phyloP scores from a whole-genome alignment of 306 rosid genomes.

The Purshia tridentata region DNA sequence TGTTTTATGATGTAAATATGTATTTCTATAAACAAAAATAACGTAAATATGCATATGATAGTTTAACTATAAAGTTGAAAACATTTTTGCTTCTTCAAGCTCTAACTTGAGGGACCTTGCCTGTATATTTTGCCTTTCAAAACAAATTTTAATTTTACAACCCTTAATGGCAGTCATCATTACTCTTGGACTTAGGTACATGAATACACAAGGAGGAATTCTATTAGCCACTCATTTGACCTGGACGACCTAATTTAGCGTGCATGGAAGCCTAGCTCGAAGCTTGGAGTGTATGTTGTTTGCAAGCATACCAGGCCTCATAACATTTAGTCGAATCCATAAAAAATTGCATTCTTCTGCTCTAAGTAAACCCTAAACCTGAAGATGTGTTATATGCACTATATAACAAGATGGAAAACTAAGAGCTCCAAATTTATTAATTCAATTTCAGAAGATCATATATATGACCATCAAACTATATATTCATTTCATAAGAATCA shows the following conservation, averaged over 20 bases:
- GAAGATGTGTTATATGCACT: not conserved
- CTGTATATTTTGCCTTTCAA: too few relatives aligned
- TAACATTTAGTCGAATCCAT: not conserved
- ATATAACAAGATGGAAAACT: not conserved
- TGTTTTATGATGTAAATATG: too few relatives aligned
- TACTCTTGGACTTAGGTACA: not conserved
- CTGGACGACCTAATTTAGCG: not conserved
- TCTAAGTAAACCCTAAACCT: constrained; percentile 12
- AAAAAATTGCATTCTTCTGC: not conserved
- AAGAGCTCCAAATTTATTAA: not conserved
- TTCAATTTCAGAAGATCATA: not conserved
- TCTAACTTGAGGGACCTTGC: not conserved
- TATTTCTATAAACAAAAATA: too few relatives aligned
- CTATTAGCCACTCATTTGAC: not conserved
- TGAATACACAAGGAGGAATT: not conserved
- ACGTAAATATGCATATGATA: too few relatives aligned
- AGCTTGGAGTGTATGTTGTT: not conserved
- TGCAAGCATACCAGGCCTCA: not conserved
- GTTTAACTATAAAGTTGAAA: too few relatives aligned
- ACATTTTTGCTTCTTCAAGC: not conserved
- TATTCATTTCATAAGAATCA: not conserved
- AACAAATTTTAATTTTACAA: too few relatives aligned
- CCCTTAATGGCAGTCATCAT: not conserved
- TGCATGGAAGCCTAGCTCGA: not conserved
- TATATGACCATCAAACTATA: not conserved